Evolutionary conservation across 306 rosid species (phyloP).

Genomic region (Glycine soja): DNA sequence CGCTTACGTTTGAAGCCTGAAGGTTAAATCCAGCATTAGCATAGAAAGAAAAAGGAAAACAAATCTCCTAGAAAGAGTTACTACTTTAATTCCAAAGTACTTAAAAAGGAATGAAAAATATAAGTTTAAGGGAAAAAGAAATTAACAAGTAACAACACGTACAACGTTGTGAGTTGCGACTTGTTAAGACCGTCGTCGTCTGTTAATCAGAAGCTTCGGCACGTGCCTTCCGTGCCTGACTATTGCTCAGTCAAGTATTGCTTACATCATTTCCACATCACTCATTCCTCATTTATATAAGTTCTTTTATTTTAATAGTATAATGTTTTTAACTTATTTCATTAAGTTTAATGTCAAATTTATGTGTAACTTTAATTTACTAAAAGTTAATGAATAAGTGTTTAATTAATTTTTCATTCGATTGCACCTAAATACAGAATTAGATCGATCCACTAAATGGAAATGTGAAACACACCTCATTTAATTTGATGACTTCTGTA

Average conservation of each 20-base stretch:
- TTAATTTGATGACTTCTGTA: not conserved
- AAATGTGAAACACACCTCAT: not conserved
- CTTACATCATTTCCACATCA: constrained; percentile 50
- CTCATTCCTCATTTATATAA: constrained; percentile 4
- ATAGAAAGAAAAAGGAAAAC: no score
- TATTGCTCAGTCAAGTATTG: not conserved
- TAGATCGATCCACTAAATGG: not conserved
- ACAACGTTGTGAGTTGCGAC: not conserved
- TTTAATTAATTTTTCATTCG: not conserved
- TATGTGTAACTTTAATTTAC: not conserved
- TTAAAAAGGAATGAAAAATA: not conserved
- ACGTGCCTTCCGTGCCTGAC: constrained; percentile 46
- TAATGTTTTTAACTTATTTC: not conserved
- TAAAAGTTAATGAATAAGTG: not conserved
- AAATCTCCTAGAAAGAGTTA: not conserved
- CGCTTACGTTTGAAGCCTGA: constrained; percentile 10
- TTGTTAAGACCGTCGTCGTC: constrained; percentile 9
- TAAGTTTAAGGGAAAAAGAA: not conserved
- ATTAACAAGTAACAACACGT: not conserved
- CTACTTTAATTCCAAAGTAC: constrained; percentile 22
- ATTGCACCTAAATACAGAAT: no score
- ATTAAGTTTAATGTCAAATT: not conserved
- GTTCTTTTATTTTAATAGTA: not conserved
- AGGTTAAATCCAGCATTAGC: not conserved
- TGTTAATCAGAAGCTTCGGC: constrained; percentile 52